Conservation (phyloP, 176 grass and related monocot genomes). For the Phragmites australis region DNA sequence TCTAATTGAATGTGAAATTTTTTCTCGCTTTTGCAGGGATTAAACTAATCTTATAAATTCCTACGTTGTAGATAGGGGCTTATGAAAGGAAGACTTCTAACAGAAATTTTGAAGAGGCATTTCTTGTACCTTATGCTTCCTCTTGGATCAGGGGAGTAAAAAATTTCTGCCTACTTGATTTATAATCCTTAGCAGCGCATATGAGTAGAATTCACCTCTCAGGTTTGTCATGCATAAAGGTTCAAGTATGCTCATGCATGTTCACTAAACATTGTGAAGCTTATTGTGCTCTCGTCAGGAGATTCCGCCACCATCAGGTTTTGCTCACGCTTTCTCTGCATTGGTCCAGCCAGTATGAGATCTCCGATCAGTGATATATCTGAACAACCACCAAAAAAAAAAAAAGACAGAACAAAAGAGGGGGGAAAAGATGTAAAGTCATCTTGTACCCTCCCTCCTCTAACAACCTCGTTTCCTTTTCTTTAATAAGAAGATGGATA, state of each 20-base stretch:
- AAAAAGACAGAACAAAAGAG: too few relatives aligned
- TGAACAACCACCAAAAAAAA: not conserved
- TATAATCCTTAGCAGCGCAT: too few relatives aligned
- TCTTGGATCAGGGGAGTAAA: not conserved
- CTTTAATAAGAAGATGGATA: conserved; percentile 18
- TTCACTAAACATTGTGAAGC: not conserved
- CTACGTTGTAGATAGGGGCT: not conserved
- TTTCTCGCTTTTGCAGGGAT: not conserved
- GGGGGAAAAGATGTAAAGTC: not conserved
- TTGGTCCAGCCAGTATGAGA: not conserved
- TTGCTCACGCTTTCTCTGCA: not conserved
- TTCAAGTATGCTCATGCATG: not conserved
- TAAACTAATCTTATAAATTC: not conserved
- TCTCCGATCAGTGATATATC: not conserved
- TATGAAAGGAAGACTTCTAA: too few relatives aligned
- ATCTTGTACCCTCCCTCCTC: not conserved
- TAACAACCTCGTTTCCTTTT: not conserved
- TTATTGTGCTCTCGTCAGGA: not conserved
- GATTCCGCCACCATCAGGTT: not conserved
- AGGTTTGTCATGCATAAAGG: not conserved
- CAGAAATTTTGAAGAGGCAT: not conserved
- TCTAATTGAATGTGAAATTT: too few relatives aligned
- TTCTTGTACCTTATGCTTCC: not conserved
- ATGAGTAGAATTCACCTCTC: not conserved
- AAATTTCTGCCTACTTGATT: not conserved